A percentile compares a stretch with the other conserved stretches of the same genome.
Evolutionary conservation across 495 filamentous ascomycete species (phyloP).

Genomic region (Tetracladium marchalianum): DNA sequence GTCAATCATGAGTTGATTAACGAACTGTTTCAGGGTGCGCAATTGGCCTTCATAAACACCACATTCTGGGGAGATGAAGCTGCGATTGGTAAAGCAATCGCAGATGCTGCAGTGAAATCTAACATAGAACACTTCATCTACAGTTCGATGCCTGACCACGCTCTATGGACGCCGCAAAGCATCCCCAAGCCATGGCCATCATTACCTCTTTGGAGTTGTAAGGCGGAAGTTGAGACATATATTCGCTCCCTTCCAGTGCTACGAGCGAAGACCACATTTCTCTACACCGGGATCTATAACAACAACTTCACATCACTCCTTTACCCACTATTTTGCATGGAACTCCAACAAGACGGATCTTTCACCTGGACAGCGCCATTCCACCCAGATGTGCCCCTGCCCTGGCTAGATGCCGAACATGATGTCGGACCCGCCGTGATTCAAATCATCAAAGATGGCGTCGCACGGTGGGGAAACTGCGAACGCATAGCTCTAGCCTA

Average conservation of each 20-base stretch:
- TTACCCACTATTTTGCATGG: constrained; percentile 92
- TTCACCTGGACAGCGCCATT: constrained; percentile 95
- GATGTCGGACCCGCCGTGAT: constrained; percentile 91
- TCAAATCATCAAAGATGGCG: constrained; percentile 92
- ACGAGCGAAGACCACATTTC: constrained; percentile 49
- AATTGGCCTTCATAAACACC: constrained; percentile 94
- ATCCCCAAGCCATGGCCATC: constrained; percentile 50
- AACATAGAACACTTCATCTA: constrained; percentile 89
- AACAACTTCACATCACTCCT: constrained; percentile 95
- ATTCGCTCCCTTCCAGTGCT: constrained; percentile 66
- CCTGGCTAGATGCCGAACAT: constrained; percentile 97
- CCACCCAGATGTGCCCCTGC: constrained; percentile 73
- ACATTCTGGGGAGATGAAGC: constrained; percentile 96
- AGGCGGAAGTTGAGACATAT: constrained; percentile 87
- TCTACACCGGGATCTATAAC: constrained; percentile 96
- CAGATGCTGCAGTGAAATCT: constrained; percentile 79
- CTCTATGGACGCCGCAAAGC: constrained; percentile 38
- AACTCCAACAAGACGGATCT: constrained; percentile 67
- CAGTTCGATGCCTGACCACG: constrained; percentile 94
- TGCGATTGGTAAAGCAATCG: constrained; percentile 73
- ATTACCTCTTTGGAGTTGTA: constrained; percentile 83
- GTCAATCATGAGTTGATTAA: constrained; percentile 56
- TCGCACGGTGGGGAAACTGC: constrained; percentile 64
- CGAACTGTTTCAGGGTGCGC: constrained; percentile 69
- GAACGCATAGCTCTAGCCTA: constrained; percentile 75